phyloP scores from a whole-genome alignment of 306 rosid genomes.

The Calophaca sinica region DNA sequence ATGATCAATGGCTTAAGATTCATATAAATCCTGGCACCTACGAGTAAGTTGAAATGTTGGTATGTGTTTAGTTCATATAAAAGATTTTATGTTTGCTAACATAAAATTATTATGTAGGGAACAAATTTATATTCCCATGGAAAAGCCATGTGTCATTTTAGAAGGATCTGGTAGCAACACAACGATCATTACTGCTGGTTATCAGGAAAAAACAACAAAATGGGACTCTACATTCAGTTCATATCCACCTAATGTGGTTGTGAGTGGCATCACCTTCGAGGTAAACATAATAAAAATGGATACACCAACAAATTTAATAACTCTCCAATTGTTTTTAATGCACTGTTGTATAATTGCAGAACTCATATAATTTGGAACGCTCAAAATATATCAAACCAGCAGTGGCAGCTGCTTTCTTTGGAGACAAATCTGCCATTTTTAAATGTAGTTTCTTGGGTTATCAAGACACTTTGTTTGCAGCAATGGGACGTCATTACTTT shows the following conservation, averaged over 20 bases:
- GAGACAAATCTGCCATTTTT: neutral
- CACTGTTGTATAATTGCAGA: neutral
- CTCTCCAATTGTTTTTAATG: neutral
- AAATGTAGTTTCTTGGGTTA: neutral
- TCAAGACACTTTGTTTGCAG: constrained; percentile 12
- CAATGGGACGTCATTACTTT: neutral
- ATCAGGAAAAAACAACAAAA: rapidly evolving
- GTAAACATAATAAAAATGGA: constrained; percentile 6
- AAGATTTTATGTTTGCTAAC: neutral
- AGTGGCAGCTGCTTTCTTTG: neutral
- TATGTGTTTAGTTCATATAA: neutral
- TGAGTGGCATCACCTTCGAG: constrained; percentile 10
- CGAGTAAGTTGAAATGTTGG: constrained; percentile 37
- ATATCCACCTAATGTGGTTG: constrained; percentile 14
- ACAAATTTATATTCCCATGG: neutral
- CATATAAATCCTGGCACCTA: constrained; percentile 46
- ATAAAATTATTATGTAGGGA: neutral
- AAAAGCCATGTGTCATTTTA: neutral
- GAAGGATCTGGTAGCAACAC: neutral
- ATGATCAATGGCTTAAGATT: constrained; percentile 43
- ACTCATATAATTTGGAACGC: neutral
- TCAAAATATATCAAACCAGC: neutral
- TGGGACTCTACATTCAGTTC: constrained; percentile 10
- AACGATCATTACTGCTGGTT: neutral
- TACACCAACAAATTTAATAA: neutral